Conservation (phyloP, 179 eudicot species). For the Camellia oleifera region DNA sequence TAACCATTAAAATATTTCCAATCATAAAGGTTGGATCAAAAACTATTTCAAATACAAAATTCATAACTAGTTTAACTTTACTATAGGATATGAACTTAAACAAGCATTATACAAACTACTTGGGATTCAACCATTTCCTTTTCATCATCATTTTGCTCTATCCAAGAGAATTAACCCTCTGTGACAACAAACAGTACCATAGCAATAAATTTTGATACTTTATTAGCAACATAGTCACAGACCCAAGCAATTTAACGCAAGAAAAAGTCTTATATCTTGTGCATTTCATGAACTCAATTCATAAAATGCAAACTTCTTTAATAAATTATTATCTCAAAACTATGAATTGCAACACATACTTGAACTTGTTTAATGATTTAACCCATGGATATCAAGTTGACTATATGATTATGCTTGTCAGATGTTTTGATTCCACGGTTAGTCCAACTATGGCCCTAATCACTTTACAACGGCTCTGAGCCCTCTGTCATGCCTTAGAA, state of each 20-base stretch:
- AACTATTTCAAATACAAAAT: not conserved
- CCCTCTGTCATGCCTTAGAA: no score
- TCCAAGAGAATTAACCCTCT: not conserved
- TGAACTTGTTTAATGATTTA: no score
- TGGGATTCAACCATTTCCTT: not conserved
- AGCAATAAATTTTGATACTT: not conserved
- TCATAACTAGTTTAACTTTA: not conserved
- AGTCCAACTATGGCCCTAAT: no score
- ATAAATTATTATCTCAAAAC: no score
- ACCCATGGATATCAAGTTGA: no score
- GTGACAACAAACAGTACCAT: not conserved
- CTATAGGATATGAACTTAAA: not conserved
- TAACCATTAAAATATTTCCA: not conserved
- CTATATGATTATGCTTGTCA: no score
- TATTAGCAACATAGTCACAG: not conserved
- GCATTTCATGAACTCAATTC: no score
- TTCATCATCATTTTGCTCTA: not conserved
- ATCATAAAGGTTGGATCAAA: not conserved
- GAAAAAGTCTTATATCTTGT: no score
- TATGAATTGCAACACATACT: no score
- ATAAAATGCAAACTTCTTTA: no score
- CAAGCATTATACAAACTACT: conserved; percentile 3
- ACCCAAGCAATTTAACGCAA: not conserved
- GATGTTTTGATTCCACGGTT: no score
- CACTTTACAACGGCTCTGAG: no score